Evolutionary conservation across 2,329 filamentous ascomycete genomes (phyloP).

Genomic region (Alternaria metachromatica): DNA sequence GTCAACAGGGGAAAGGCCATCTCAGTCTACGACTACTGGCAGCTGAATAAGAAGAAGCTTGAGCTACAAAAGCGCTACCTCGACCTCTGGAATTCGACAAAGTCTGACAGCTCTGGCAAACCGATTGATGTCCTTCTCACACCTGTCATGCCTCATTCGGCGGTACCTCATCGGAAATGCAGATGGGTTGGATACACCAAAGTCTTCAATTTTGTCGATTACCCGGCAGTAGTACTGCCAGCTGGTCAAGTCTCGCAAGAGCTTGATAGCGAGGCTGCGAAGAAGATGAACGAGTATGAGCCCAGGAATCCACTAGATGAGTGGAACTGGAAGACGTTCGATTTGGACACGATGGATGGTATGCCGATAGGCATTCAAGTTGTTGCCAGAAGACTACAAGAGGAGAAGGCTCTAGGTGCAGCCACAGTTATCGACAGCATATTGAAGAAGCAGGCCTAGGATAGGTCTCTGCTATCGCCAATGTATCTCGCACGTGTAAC

Average conservation of each 20-base stretch:
- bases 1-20: conserved; percentile 59
- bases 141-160: conserved; percentile 67
- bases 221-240: conserved; percentile 64
- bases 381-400: conserved; percentile 44
- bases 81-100: conserved; percentile 62
- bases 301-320: conserved; percentile 60
- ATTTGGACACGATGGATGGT: conserved; percentile 43
- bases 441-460: not conserved
- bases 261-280: conserved; percentile 46
- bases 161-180: conserved; percentile 57
- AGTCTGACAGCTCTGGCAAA: conserved; percentile 53
- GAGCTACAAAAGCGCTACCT: conserved; percentile 63
- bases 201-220: conserved; percentile 69
- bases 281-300: conserved; percentile 43
- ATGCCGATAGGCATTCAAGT: conserved; percentile 49
- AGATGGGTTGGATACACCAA: conserved; percentile 66
- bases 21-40: conserved; percentile 71
- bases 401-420: conserved; percentile 49
- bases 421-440: conserved; percentile 37
- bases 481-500: not conserved
- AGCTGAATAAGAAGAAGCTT: conserved; percentile 66
- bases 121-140: conserved; percentile 63
- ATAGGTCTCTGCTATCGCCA: not conserved
- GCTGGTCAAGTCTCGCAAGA: conserved; percentile 56
- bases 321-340: conserved; percentile 58